Conservation (phyloP, 305 asterid species). For the Andrographis paniculata region DNA sequence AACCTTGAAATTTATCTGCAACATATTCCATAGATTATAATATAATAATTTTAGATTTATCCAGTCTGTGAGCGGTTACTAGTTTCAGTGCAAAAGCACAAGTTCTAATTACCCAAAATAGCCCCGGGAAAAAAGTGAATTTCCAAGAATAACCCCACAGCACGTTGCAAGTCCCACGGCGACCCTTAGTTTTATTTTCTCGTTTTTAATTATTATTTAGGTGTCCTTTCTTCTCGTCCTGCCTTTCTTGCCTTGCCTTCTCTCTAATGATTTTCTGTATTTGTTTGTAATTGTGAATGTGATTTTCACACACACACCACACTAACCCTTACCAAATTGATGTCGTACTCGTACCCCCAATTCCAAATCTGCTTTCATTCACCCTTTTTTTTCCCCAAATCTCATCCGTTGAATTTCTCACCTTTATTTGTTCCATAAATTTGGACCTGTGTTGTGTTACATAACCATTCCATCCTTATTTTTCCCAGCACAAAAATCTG, state of each 20-base stretch:
- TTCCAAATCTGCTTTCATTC: neutral
- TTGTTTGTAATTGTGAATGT: too few species aligned
- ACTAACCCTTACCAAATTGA: slow-evolving; percentile 16
- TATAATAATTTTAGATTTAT: too few species aligned
- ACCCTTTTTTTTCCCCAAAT: neutral
- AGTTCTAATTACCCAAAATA: slow-evolving; percentile 14
- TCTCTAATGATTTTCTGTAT: too few species aligned
- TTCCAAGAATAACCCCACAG: slow-evolving; percentile 22
- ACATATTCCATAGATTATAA: too few species aligned
- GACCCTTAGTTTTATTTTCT: slow-evolving; percentile 11
- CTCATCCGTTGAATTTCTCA: neutral
- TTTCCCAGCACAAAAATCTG: slow-evolving; percentile 9
- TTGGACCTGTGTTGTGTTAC: slow-evolving; percentile 26
- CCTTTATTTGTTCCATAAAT: slow-evolving; percentile 2
- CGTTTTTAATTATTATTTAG: neutral
- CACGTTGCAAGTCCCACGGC: slow-evolving; percentile 31
- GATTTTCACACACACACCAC: too few species aligned
- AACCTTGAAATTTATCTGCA: too few species aligned
- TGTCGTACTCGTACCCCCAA: too few species aligned
- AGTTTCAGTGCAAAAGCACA: too few species aligned
- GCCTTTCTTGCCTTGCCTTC: neutral
- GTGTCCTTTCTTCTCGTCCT: slow-evolving; percentile 1
- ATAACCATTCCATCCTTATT: slow-evolving; percentile 5
- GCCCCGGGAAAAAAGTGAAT: neutral
- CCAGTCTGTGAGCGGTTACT: too few species aligned